These are phyloP conservation scores for Tilletia horrida DNA, from an alignment of 1,284 basidiomycete genomes.

Conservation along the genomic window DNA sequence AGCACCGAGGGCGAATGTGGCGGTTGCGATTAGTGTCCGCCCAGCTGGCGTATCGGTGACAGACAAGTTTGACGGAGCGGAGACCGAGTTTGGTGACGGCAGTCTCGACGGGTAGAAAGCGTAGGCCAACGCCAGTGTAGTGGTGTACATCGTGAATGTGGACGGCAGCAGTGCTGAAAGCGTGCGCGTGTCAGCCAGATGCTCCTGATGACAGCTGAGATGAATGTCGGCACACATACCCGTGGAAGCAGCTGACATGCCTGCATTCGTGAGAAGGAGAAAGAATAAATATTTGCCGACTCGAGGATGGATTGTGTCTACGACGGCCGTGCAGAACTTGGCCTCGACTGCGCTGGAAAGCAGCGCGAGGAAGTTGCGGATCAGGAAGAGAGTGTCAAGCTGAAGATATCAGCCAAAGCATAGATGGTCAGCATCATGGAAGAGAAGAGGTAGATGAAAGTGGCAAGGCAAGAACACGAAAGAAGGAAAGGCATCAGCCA, in stretches of 20 bases:
- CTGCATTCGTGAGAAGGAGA: slow-evolving; percentile 76
- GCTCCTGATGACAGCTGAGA: too few species aligned
- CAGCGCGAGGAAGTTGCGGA: slow-evolving; percentile 75
- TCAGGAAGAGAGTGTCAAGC: slow-evolving; percentile 81
- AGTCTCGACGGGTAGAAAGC: slow-evolving; percentile 66
- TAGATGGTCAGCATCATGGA: slow-evolving; percentile 19
- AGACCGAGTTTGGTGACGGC: slow-evolving; percentile 4
- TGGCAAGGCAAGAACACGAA: background rate
- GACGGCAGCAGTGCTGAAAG: slow-evolving; percentile 67
- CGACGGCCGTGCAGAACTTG: slow-evolving; percentile 77
- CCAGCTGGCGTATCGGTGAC: background rate
- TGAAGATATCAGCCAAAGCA: slow-evolving; percentile 52
- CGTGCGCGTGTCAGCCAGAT: too few species aligned
- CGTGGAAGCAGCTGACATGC: slow-evolving; percentile 85
- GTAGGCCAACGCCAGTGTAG: slow-evolving; percentile 74
- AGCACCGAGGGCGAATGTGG: slow-evolving; percentile 75
- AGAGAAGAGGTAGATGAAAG: background rate
- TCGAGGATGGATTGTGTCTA: slow-evolving; percentile 76
- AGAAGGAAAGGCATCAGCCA: slow-evolving; percentile 11
- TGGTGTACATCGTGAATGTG: slow-evolving; percentile 88
- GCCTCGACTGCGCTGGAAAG: slow-evolving; percentile 75
- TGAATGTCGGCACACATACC: slow-evolving; percentile 61
- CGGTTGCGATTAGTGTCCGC: slow-evolving; percentile 61
- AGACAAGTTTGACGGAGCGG: slow-evolving; percentile 16
- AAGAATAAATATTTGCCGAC: slow-evolving; percentile 88